These are phyloP conservation scores for Penicillium cinerascens DNA, from an alignment of 495 filamentous ascomycete genomes.

Conservation along the genomic window DNA sequence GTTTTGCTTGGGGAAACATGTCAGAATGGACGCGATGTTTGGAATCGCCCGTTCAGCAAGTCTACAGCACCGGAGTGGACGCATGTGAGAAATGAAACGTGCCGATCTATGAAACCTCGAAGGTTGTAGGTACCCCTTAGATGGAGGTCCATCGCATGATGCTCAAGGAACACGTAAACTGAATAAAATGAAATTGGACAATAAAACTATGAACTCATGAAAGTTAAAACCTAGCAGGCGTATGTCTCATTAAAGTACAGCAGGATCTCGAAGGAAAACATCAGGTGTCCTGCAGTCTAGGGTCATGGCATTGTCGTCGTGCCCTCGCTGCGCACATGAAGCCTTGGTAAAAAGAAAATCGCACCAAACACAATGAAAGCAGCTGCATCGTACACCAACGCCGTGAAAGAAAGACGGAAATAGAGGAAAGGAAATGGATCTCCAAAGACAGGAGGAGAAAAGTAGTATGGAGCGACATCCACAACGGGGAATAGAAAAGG, in stretches of 20 bases:
- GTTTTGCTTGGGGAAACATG: too few species aligned
- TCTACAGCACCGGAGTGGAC: too few species aligned
- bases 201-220: slow-evolving; percentile 30
- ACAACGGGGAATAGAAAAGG: slow-evolving; percentile 16
- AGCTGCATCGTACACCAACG: slow-evolving; percentile 27
- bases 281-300: slow-evolving; percentile 24
- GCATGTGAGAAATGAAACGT: too few species aligned
- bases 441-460: slow-evolving; percentile 9
- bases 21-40: too few species aligned
- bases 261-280: slow-evolving; percentile 23
- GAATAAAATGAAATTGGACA: background rate
- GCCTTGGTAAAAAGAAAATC: slow-evolving; percentile 1
- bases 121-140: too few species aligned
- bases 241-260: slow-evolving; percentile 39
- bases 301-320: slow-evolving; percentile 25
- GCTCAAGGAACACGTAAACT: background rate
- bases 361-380: slow-evolving; percentile 11
- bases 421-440: slow-evolving; percentile 9
- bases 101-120: too few species aligned
- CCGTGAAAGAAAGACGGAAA: slow-evolving; percentile 10
- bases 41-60: too few species aligned
- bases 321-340: slow-evolving; percentile 9
- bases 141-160: background rate
- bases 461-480: slow-evolving; percentile 6
- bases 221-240: slow-evolving; percentile 11